Conservation (phyloP, 306 rosid genomes). For the Castanea mollissima region DNA sequence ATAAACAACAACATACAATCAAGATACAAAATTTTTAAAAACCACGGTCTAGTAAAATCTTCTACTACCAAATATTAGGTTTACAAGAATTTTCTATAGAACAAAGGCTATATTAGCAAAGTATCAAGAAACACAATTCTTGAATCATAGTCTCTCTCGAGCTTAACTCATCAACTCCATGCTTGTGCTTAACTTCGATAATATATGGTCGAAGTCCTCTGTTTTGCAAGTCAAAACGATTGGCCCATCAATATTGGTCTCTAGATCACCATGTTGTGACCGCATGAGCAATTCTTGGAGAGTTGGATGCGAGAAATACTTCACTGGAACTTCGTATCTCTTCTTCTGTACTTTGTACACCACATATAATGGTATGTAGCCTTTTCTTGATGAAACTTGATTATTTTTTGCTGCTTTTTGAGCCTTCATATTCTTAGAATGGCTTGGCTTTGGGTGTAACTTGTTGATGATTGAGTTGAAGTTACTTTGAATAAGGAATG, state of each 20-base stretch:
- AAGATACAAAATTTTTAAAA: too few species aligned
- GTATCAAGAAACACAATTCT: too few species aligned
- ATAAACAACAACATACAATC: too few species aligned
- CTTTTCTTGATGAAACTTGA: not conserved
- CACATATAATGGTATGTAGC: not conserved
- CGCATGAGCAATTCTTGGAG: not conserved
- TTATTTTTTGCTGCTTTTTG: too few species aligned
- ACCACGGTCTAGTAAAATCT: too few species aligned
- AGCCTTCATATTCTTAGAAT: not conserved
- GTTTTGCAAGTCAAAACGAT: not conserved
- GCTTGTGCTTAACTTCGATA: not conserved
- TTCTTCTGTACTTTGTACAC: not conserved
- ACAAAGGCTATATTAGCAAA: too few species aligned
- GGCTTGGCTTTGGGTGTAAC: not conserved
- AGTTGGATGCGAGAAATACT: not conserved
- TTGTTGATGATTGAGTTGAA: not conserved
- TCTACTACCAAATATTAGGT: too few species aligned
- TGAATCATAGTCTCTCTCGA: too few species aligned
- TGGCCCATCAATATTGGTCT: not conserved
- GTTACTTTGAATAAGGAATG: too few species aligned
- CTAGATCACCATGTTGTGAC: not conserved
- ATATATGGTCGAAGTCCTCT: not conserved
- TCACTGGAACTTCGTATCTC: not conserved
- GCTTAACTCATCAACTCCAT: too few species aligned
- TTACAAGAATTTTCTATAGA: too few species aligned